Base-by-base conservation (phyloP, 306 rosid species). In the Cicer chorassanicum region DNA sequence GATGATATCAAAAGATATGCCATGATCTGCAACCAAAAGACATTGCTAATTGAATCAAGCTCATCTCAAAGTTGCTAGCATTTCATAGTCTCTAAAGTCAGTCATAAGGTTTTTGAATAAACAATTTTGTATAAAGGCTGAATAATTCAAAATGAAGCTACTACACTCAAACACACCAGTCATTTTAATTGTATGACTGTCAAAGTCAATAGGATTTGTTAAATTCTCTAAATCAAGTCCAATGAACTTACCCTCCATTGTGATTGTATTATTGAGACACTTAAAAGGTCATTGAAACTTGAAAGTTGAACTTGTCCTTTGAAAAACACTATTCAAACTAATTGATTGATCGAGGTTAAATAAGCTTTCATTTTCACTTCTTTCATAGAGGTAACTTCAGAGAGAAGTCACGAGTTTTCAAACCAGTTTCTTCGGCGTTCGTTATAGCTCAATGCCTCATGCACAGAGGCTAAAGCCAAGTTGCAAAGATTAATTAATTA, bases 1-100 rank as follows among this genome's bases (percentile, higher is more conserved):
- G 97, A 72, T 49, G 98, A 94, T 56, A 94, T 81, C 86, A 90
- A 56, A 16, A 94, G 80, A 78, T 90, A 91, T 4, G 98, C 92
- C 81, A 83, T 81, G 14, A 91, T 79, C 98, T 94, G 88, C 78
- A 80, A 64, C 18, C 0, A 11, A 73, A 70, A 70, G 34, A 65
- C 5, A 16, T 68, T 13, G 50, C 6, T 53, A 50, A 16, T 39
- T 29, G 5, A 60, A 6, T 68, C 40, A 73, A 38, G 6, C 38
- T 75, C 56, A 61, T 29, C 4, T 39, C 11, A 19, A 19, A 49
- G 6, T 13, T 16, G 11, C 39, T 61, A 63, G 12, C 53, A 45
- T 44, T 72, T 54, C 59, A 3, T 9, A 10, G 40, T 50, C 34
- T 57, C 60, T 43, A 42, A 21, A 74, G 13, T 44, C 54, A 83